A percentile compares a stretch with the other conserved stretches of the same genome.
Evolutionary conservation across 1,284 basidiomycete genomes (phyloP).

Genomic region (Melampsora abietis-canadensis): DNA sequence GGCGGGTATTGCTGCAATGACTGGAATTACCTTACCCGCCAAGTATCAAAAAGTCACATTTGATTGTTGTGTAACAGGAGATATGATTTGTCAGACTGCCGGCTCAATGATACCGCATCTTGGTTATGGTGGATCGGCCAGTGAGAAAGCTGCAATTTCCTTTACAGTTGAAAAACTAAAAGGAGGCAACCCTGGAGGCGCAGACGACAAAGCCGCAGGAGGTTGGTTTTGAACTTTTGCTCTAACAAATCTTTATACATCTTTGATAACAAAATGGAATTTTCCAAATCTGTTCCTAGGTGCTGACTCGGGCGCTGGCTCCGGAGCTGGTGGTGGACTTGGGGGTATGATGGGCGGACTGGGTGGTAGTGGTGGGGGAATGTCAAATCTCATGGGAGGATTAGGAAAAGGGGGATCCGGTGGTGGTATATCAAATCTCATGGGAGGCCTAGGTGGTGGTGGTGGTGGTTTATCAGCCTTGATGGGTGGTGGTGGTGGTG

Average conservation of each 20-base stretch:
- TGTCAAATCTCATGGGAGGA: background rate
- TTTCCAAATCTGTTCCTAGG: background rate
- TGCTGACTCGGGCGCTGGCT: background rate
- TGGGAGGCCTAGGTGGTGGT: background rate
- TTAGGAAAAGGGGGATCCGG: background rate
- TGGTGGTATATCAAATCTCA: background rate
- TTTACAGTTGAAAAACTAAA: conserved; percentile 16
- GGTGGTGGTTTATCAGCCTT: background rate
- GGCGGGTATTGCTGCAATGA: background rate
- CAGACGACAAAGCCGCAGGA: background rate
- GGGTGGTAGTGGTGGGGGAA: background rate
- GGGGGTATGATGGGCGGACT: background rate
- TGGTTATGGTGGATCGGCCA: conserved; percentile 7
- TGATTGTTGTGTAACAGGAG: conserved; percentile 24
- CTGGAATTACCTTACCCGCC: background rate
- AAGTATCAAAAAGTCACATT: background rate
- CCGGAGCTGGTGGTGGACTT: too few relatives aligned
- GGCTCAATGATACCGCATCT: conserved; percentile 3
- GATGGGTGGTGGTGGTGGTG: background rate
- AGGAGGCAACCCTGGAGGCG: background rate
- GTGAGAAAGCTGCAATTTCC: conserved; percentile 9
- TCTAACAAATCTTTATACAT: background rate
- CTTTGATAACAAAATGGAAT: background rate
- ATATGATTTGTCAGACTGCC: conserved; percentile 18
- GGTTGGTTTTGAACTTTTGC: background rate